phyloP scores from a whole-genome alignment of 164 flowering plant species.

The Umbilicus rupestris region DNA sequence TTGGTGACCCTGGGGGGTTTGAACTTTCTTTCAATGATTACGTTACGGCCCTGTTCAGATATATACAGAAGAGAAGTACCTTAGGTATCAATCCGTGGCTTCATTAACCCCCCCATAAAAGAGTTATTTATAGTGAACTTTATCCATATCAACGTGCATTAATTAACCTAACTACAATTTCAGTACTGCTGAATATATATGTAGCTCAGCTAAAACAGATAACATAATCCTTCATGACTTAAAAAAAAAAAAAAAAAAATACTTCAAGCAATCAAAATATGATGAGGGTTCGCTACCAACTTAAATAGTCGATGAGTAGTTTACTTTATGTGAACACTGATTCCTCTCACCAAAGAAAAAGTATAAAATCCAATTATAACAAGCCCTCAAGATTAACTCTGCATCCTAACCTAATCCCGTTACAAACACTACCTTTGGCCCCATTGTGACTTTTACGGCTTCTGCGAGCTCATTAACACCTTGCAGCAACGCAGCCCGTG shows the following conservation, averaged over 20 bases:
- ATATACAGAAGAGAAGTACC: not conserved
- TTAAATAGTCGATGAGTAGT: too few species aligned
- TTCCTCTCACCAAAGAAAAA: too few species aligned
- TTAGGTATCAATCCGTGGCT: not conserved
- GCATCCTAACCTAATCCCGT: too few species aligned
- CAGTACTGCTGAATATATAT: not conserved
- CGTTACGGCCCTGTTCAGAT: slow-evolving; percentile 61
- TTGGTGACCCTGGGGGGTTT: slow-evolving; percentile 74
- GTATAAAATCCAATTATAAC: not conserved
- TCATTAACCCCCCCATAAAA: not conserved
- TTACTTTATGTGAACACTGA: too few species aligned
- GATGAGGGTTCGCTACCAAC: too few species aligned
- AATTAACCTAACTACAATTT: not conserved
- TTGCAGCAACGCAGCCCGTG: slow-evolving; percentile 83
- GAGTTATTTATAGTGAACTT: not conserved
- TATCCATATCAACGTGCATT: not conserved
- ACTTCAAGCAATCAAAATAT: too few species aligned
- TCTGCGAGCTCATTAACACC: slow-evolving; percentile 98
- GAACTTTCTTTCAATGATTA: slow-evolving; percentile 55
- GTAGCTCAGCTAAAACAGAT: not conserved
- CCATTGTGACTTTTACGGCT: slow-evolving; percentile 97
- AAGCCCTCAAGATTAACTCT: not conserved
- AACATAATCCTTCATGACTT: not conserved
- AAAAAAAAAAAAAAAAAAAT: not conserved
- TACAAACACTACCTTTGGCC: slow-evolving; percentile 58